Evolutionary conservation across 2,329 filamentous ascomycete genomes (phyloP), one percentile per base, ranked within the genome.

Genomic region (Hypomyces perniciosus): DNA sequence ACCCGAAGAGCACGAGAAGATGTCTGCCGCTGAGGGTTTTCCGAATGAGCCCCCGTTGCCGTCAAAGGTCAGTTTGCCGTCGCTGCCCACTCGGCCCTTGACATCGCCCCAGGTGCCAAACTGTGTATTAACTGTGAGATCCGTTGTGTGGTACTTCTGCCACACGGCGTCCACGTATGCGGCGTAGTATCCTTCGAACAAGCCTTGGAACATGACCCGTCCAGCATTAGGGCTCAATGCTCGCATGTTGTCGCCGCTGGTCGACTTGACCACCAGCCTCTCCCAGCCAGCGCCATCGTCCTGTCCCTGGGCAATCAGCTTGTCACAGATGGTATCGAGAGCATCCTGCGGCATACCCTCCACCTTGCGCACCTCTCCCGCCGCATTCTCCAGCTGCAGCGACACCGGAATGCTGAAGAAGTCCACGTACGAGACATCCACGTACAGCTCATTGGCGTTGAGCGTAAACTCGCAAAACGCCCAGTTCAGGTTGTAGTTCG

Each of bases 361-460:
- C 8, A 81, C 79, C 12, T 62, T 67, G 55, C 74, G 73, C 13
- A 69, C 62, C 8, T 57, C 56, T 41, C 76, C 78, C 41, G 66
- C 63, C 20, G 70, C 70, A 54, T 74, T 77, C 49, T 68, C 67
- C 42, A 85, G 74, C 53, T 67, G 63, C 56, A 85, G 73, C 1
- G 79, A 76, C 46, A 86, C 76, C n/a, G 85, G 83, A 57, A 85
- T 64, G 58, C 72, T 72, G 54, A 90, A 78, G 67, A 91, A 91
- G 70, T 91, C 87, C 48, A 91, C 88, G 63, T 86, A 85, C 55
- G 76, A 81, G 59, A 91, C 83, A 59, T 87, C 87, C 58, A 79
- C 81, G 61, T 80, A 88, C 5, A 87, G 68, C 65, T 86, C 74
- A 31, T 64, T 61, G 34, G 67, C 59, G 65, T 86, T 86, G 67